These are phyloP conservation scores for Sugiyamaella sp. DNA, from an alignment of 1,139 yeast species.

Conservation along the genomic window DNA sequence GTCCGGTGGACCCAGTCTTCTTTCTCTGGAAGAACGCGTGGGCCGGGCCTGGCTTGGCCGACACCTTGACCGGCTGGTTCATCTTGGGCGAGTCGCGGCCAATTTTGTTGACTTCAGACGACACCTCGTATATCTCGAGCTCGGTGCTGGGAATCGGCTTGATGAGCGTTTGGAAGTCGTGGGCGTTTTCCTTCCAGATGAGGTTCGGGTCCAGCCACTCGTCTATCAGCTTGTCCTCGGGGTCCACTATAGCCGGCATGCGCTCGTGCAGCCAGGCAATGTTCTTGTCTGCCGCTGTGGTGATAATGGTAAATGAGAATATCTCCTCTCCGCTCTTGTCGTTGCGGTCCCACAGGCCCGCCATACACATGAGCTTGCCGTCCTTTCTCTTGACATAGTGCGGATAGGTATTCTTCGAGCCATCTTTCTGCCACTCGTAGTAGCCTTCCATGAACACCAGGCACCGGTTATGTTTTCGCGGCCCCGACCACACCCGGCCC, in stretches of 20 bases:
- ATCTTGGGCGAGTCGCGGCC: constrained; percentile 53
- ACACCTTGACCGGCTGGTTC: constrained; percentile 45
- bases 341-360: constrained; percentile 62
- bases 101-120: constrained; percentile 66
- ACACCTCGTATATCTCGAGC: constrained; percentile 59
- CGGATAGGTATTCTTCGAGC: constrained; percentile 53
- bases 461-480: constrained; percentile 51
- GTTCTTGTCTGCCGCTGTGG: constrained; percentile 66
- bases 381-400: constrained; percentile 62
- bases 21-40: constrained; percentile 19
- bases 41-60: constrained; percentile 19
- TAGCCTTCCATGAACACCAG: constrained; percentile 82
- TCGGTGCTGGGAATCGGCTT: constrained; percentile 29
- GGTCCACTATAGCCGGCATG: constrained; percentile 72
- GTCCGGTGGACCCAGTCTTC: neutral
- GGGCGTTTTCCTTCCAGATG: constrained; percentile 45
- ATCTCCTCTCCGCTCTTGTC: constrained; percentile 37
- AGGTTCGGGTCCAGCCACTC: constrained; percentile 61
- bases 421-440: constrained; percentile 68
- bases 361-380: constrained; percentile 60
- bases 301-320: constrained; percentile 69
- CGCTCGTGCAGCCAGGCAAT: constrained; percentile 73
- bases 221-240: constrained; percentile 56
- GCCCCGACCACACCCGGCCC: constrained; percentile 38
- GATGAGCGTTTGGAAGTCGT: constrained; percentile 23